Conservation (phyloP, 179 eudicot species). For the Patellifolia procumbens region DNA sequence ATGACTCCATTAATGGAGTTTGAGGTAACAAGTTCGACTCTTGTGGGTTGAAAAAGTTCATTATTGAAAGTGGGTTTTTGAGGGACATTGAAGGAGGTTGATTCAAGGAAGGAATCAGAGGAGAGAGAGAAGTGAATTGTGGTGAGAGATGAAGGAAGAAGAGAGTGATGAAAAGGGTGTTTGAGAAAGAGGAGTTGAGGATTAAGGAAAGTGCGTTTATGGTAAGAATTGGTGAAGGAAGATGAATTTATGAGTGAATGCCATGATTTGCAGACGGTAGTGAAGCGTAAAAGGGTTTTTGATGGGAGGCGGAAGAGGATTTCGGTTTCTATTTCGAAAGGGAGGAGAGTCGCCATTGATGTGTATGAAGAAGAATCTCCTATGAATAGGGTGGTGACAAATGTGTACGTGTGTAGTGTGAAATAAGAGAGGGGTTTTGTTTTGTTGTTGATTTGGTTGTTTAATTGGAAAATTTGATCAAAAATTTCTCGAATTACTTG, state of each 20-base stretch:
- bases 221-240: slow-evolving; percentile 8
- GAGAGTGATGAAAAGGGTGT: slow-evolving; percentile 11
- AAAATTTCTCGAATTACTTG: no score
- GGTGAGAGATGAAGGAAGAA: slow-evolving; percentile 3
- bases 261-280: slow-evolving; percentile 32
- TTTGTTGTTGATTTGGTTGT: background rate
- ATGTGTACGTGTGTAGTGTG: no score
- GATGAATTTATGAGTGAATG: background rate
- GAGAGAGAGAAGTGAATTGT: slow-evolving; percentile 25
- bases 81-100: background rate
- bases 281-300: slow-evolving; percentile 30
- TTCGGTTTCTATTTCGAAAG: slow-evolving; percentile 25
- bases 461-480: no score
- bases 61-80: background rate
- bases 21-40: slow-evolving; percentile 23
- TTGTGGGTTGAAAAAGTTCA: background rate
- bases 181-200: slow-evolving; percentile 30
- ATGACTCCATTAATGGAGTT: slow-evolving; percentile 26
- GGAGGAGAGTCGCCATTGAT: slow-evolving; percentile 17
- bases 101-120: slow-evolving; percentile 11
- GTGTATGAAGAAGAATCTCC: background rate
- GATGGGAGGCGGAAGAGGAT: slow-evolving; percentile 32
- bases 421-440: background rate
- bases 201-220: background rate
- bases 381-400: no score